A percentile compares a stretch with the other conserved stretches of the same genome.
Conservation (phyloP, 495 filamentous ascomycete species). For the Neurospora hispaniola region DNA sequence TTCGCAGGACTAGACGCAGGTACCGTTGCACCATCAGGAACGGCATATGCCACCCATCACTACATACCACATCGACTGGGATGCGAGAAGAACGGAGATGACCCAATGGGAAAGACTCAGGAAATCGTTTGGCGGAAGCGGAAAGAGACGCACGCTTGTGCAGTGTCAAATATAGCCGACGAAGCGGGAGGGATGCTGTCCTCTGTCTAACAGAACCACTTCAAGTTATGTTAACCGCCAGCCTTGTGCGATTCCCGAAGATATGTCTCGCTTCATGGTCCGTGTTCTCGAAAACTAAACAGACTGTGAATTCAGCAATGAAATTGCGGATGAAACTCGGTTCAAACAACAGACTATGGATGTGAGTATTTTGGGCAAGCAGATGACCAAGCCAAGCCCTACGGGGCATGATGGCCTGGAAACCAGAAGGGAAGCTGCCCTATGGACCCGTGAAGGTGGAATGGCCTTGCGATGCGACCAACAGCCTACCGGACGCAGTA, state of each 20-base stretch:
- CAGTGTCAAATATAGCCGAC: conserved; percentile 9
- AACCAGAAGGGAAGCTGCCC: not conserved
- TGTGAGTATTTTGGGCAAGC: not conserved
- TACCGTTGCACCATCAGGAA: not conserved
- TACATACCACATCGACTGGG: not conserved
- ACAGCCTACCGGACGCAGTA: not conserved
- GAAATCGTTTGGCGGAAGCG: conserved; percentile 9
- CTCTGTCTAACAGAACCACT: not conserved
- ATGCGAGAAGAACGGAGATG: not conserved
- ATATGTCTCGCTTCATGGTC: not conserved
- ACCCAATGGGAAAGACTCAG: not conserved
- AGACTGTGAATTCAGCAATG: not conserved
- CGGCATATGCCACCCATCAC: not conserved
- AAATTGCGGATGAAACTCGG: not conserved
- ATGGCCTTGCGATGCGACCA: not conserved
- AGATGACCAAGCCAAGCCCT: not conserved
- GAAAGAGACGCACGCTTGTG: conserved; percentile 11
- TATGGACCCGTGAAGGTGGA: not conserved
- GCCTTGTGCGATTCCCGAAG: conserved; percentile 6
- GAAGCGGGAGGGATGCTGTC: not conserved
- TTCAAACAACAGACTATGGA: not conserved
- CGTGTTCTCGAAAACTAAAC: not conserved
- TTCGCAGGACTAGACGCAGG: not conserved
- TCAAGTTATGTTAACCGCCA: conserved; percentile 10
- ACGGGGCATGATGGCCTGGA: not conserved